Percentiles rank a stretch among this genome's conserved stretches.
Evolutionary conservation across 1,284 basidiomycete genomes (phyloP).

Genomic region (Cystobasidium pallidum): DNA sequence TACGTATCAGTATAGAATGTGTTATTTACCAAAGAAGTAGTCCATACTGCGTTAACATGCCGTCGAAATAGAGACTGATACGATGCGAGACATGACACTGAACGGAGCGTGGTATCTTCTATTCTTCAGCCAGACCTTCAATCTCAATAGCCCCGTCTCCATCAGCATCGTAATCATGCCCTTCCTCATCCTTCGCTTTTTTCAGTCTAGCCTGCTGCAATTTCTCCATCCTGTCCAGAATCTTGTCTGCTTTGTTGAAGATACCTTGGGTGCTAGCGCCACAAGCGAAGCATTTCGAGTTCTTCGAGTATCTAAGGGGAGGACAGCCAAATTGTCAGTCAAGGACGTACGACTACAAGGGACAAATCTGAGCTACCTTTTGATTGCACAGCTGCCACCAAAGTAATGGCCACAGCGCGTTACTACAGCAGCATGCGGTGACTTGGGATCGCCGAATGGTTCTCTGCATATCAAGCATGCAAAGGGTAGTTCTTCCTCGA

Average conservation of each 20-base stretch:
- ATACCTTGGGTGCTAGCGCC: conserved; percentile 89
- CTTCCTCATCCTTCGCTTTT: conserved; percentile 44
- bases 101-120: not conserved
- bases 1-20: no score
- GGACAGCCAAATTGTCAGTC: not conserved
- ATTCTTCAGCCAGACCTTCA: conserved; percentile 49
- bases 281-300: conserved; percentile 94
- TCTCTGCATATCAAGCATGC: conserved; percentile 95
- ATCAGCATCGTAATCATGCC: conserved; percentile 44
- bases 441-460: conserved; percentile 80
- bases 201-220: conserved; percentile 52
- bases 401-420: conserved; percentile 98
- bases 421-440: conserved; percentile 79
- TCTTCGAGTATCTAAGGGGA: conserved; percentile 65
- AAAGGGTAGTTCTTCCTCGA: conserved; percentile 90
- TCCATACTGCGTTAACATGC: no score
- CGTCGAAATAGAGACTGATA: no score
- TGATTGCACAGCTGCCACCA: conserved; percentile 67
- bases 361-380: conserved; percentile 24
- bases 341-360: not conserved
- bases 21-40: no score
- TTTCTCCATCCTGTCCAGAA: conserved; percentile 24
- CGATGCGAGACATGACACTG: no score
- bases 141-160: conserved; percentile 50
- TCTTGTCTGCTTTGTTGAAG: conserved; percentile 86